A percentile compares a stretch with the other conserved stretches of the same genome.
Evolutionary conservation across 345 rosid genomes (phyloP).

Genomic region (Aethionema arabicum): DNA sequence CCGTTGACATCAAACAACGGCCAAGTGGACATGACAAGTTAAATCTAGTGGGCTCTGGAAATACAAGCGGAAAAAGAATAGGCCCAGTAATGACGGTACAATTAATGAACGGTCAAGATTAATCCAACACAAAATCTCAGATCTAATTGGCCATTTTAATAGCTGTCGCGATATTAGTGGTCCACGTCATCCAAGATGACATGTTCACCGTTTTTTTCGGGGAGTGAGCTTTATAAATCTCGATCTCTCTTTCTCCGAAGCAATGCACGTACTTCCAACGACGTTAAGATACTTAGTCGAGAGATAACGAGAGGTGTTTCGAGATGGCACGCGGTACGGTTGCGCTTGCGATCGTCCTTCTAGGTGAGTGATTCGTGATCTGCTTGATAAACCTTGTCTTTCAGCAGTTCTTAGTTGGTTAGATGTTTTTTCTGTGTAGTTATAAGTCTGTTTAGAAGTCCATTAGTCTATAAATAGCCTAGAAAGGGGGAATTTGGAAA

Average conservation of each 20-base stretch:
- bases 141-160: neutral
- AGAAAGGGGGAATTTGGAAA: too few relatives aligned
- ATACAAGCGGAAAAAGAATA: neutral
- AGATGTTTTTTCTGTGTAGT: too few relatives aligned
- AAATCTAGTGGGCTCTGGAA: neutral
- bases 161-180: constrained; percentile 4
- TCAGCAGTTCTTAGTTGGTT: too few relatives aligned
- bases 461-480: too few relatives aligned
- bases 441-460: too few relatives aligned
- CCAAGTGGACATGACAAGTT: too few relatives aligned
- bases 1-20: neutral
- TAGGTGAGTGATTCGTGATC: constrained; percentile 28
- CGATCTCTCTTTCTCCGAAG: neutral
- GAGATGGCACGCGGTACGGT: constrained; percentile 31
- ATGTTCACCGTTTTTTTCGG: constrained; percentile 6
- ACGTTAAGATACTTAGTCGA: neutral
- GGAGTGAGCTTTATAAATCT: constrained; percentile 16
- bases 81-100: neutral
- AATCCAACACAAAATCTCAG: constrained; percentile 18
- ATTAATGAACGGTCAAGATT: constrained; percentile 12
- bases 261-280: neutral
- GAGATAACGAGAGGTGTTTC: neutral
- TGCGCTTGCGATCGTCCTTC: constrained; percentile 29
- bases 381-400: constrained; percentile 33
- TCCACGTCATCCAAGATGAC: constrained; percentile 23